A percentile compares a stretch with the other conserved stretches of the same genome.
Evolutionary conservation across 176 grass and related monocot species (phyloP).

Genomic region (Triticum turgidum): DNA sequence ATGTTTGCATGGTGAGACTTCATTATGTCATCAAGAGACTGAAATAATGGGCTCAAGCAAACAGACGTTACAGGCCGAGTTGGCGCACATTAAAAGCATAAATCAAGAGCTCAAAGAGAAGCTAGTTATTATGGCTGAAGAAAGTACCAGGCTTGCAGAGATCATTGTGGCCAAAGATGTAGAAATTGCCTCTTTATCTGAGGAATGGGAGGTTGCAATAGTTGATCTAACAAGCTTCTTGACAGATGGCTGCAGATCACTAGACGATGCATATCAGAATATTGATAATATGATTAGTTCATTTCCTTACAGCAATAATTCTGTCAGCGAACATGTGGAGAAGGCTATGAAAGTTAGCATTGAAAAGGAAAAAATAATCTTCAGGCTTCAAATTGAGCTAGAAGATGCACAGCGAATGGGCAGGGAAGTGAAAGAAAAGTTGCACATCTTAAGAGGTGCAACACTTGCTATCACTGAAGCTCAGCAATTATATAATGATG

Average conservation of each 20-base stretch:
- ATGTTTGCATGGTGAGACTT: conserved; percentile 7
- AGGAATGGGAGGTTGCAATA: conserved; percentile 82
- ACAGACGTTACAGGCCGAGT: conserved; percentile 22
- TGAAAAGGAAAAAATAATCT: conserved; percentile 74
- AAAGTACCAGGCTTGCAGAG: conserved; percentile 60
- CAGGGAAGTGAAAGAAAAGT: conserved; percentile 63
- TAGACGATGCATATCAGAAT: conserved; percentile 77
- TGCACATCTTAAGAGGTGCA: conserved; percentile 78
- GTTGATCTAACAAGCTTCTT: conserved; percentile 80
- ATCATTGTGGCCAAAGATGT: conserved; percentile 61
- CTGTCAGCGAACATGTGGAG: conserved; percentile 67
- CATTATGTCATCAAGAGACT: conserved; percentile 6
- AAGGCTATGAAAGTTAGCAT: conserved; percentile 76
- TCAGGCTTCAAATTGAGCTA: conserved; percentile 63
- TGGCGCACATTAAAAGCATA: conserved; percentile 39
- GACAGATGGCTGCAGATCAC: conserved; percentile 63
- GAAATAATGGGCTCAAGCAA: conserved; percentile 26
- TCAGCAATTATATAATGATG: conserved; percentile 52
- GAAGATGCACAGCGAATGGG: conserved; percentile 55
- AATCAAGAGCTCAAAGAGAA: conserved; percentile 51
- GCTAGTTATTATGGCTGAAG: conserved; percentile 51
- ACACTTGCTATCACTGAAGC: conserved; percentile 78
- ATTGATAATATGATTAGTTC: conserved; percentile 66
- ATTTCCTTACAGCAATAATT: conserved; percentile 63
- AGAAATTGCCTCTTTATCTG: conserved; percentile 54